phyloP scores from a whole-genome alignment of 2,329 filamentous ascomycete species.

The Fusarium subtropicale region DNA sequence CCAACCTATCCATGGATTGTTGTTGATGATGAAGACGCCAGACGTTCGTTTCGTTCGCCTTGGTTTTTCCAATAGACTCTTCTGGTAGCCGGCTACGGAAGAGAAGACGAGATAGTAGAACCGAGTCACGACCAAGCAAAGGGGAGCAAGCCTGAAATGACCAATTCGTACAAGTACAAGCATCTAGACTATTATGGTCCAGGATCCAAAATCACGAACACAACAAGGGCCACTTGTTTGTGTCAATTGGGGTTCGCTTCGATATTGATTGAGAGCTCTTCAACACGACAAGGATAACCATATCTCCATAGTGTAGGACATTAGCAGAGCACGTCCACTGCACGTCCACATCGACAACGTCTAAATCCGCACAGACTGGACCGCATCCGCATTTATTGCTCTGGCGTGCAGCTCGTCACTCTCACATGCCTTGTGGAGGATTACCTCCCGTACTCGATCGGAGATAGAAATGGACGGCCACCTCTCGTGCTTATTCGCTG shows the following conservation, averaged over 20 bases:
- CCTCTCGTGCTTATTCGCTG: slow-evolving; percentile 6
- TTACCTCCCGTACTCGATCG: slow-evolving; percentile 14
- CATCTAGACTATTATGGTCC: slow-evolving; percentile 13
- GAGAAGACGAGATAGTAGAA: slow-evolving; percentile 15
- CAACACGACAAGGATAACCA: slow-evolving; percentile 31
- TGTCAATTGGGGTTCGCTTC: slow-evolving; percentile 20
- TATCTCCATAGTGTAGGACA: slow-evolving; percentile 10
- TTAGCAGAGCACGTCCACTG: slow-evolving; percentile 29
- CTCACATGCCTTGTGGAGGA: slow-evolving; percentile 38
- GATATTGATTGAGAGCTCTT: slow-evolving; percentile 26
- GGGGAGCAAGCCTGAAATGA: slow-evolving; percentile 29
- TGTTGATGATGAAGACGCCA: slow-evolving; percentile 27
- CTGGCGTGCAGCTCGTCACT: slow-evolving; percentile 36
- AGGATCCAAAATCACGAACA: slow-evolving; percentile 21
- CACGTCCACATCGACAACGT: slow-evolving; percentile 33
- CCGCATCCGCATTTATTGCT: slow-evolving; percentile 6
- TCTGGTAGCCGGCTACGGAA: slow-evolving; percentile 24
- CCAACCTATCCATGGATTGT: slow-evolving; percentile 23
- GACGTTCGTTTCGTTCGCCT: slow-evolving; percentile 32
- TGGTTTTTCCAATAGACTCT: slow-evolving; percentile 8
- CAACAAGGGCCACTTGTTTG: slow-evolving; percentile 33
- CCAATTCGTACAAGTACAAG: slow-evolving; percentile 34
- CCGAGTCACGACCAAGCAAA: slow-evolving; percentile 30
- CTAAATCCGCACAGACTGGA: slow-evolving; percentile 37
- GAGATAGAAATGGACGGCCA: slow-evolving; percentile 31